Evolutionary conservation across 1,284 basidiomycete species (phyloP), one percentile per base, ranked within the genome.

Genomic region (Moesziomyces antarcticus): DNA sequence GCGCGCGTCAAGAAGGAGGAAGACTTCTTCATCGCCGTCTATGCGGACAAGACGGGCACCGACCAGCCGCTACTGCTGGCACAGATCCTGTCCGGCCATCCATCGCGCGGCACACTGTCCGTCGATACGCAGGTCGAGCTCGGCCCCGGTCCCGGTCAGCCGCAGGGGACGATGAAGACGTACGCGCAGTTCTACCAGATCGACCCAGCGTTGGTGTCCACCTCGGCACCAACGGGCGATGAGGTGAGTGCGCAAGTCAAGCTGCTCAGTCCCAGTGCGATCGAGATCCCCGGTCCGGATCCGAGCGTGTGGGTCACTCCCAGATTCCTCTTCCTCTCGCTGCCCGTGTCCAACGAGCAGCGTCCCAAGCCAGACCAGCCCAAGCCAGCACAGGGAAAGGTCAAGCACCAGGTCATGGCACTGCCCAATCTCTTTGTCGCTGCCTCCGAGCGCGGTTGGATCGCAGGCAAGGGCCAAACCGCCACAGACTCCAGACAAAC

Each of bases 31-130:
- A 85, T 94, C 27, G 85, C 81, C 6, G 70, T 86, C 46, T 68
- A 83, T 27, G 75, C 75, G 54, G 27, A 25, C 8, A 25, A 37
- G n/a, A 10, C 21, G 1, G 33, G 22, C 0, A 20, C 27, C n/a
- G 52, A 44, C 11, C 44, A 60, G 49, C 69, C 56, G 14, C 43
- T 69, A 7, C 20, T 74, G 50, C 54, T 60, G 7, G 58, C 56
- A 7, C 64, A 52, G 33, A 91, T 94, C 69, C 88, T 88, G 16
- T 90, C 91, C 0, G 93, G 93, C 1, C 92, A 93, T 82, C 92
- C 92, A 0, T 89, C 89, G 22, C 87, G 91, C 10, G 93, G 93
- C 0, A 88, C 89, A 0, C 86, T 94, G 18, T 89, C 91, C 0
- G 85, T 94, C 1, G 90, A 91, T 37, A 87, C 88, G 18, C 86